A percentile compares a stretch with the other conserved stretches of the same genome.
These are phyloP conservation scores for Salvia miltiorrhiza DNA, from an alignment of 257 asterid genomes.

Conservation along the genomic window DNA sequence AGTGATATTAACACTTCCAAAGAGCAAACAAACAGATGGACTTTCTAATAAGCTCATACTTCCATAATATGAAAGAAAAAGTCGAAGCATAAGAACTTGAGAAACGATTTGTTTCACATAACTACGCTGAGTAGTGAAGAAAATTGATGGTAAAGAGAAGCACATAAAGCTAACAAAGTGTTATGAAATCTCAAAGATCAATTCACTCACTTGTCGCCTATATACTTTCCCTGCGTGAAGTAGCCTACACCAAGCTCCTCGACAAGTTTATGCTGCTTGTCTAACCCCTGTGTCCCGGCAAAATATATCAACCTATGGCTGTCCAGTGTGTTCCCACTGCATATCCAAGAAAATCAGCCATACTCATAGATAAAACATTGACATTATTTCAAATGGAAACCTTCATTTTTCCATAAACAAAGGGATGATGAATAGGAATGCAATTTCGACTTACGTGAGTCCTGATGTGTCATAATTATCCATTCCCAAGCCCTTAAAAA, in stretches of 20 bases:
- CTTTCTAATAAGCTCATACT: too few species aligned
- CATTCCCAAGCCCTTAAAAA: slow-evolving; percentile 28
- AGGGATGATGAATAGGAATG: neutral
- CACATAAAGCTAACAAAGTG: neutral
- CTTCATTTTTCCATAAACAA: neutral
- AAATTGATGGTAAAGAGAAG: neutral
- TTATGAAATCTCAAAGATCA: neutral
- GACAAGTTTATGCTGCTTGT: slow-evolving; percentile 70
- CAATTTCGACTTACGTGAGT: slow-evolving; percentile 16
- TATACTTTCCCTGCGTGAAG: slow-evolving; percentile 71
- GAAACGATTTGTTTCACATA: neutral
- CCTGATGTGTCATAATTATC: slow-evolving; percentile 28
- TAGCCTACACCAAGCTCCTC: slow-evolving; percentile 76
- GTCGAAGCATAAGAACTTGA: neutral
- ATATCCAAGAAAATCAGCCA: neutral
- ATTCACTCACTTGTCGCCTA: slow-evolving; percentile 70
- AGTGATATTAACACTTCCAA: neutral
- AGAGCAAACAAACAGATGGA: neutral
- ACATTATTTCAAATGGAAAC: neutral
- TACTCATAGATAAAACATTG: neutral
- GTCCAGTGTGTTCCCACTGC: slow-evolving; percentile 31
- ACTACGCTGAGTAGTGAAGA: neutral
- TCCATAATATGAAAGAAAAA: neutral
- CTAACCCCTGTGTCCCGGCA: slow-evolving; percentile 34
- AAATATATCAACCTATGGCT: slow-evolving; percentile 30